phyloP scores from a whole-genome alignment of 2,329 filamentous ascomycete species.

The Microdochium trichocladiopsis region DNA sequence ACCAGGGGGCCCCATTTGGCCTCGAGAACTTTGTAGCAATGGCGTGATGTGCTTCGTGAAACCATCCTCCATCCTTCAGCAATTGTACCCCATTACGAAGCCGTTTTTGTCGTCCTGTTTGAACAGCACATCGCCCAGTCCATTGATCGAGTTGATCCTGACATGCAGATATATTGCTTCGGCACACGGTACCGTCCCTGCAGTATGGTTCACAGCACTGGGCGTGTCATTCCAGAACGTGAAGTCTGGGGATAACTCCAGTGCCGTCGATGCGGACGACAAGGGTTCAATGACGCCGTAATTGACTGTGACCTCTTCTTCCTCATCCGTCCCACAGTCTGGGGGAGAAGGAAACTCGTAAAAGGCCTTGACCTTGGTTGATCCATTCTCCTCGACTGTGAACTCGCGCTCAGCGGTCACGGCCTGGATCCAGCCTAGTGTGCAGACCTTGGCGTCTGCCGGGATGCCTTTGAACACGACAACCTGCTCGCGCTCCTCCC shows the following conservation, averaged over 20 bases:
- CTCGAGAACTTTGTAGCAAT: too few relatives aligned
- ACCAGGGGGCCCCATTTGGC: too few relatives aligned
- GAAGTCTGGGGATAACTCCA: conserved; percentile 16
- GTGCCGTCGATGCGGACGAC: conserved; percentile 5
- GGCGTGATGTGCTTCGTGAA: too few relatives aligned
- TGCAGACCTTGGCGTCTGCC: conserved; percentile 14
- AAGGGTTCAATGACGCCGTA: conserved; percentile 15
- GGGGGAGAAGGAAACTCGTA: conserved; percentile 12
- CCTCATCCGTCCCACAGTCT: neutral
- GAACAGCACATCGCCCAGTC: conserved; percentile 18
- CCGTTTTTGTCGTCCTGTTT: conserved; percentile 22
- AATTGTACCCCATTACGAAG: conserved; percentile 13
- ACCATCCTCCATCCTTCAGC: neutral
- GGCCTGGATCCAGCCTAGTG: conserved; percentile 23
- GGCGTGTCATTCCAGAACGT: conserved; percentile 17
- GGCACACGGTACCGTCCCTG: conserved; percentile 15
- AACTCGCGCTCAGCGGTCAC: neutral
- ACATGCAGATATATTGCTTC: conserved; percentile 18
- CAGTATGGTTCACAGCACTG: conserved; percentile 8
- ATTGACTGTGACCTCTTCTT: conserved; percentile 5
- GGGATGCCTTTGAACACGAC: conserved; percentile 24
- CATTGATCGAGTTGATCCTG: conserved; percentile 8
- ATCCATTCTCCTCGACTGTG: conserved; percentile 9
- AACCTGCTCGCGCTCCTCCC: conserved; percentile 15
- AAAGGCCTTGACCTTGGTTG: conserved; percentile 13